A percentile compares a stretch with the other conserved stretches of the same genome.
phyloP scores from a whole-genome alignment of 352 stramenopile species.

The Globisporangium paroecandrum region DNA sequence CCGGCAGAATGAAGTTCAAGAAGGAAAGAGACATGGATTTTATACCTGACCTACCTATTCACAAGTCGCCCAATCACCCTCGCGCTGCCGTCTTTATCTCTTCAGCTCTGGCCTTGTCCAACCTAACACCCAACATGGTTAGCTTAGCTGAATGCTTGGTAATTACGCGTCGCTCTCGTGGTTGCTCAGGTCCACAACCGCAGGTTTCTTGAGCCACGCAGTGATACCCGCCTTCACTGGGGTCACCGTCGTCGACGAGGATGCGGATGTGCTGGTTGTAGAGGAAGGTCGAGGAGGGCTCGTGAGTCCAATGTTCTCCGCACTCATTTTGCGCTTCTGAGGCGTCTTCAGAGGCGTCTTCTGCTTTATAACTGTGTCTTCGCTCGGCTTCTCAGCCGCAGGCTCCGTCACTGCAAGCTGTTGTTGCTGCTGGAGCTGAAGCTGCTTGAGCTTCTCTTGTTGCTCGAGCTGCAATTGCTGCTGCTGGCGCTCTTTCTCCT shows the following conservation, averaged over 20 bases:
- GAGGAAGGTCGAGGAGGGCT: constrained; percentile 6
- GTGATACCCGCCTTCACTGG: constrained; percentile 20
- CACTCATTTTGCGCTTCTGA: constrained; percentile 19
- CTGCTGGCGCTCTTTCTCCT: constrained; percentile 31
- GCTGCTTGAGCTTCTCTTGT: background rate
- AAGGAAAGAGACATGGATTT: background rate
- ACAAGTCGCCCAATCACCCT: background rate
- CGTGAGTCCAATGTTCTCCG: constrained; percentile 5
- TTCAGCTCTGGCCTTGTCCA: background rate
- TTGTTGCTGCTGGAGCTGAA: background rate
- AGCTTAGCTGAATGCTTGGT: background rate
- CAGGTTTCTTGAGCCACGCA: constrained; percentile 20
- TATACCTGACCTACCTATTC: background rate
- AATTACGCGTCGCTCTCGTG: constrained; percentile 2
- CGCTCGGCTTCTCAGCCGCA: background rate
- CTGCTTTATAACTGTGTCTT: background rate
- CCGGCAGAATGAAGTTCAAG: background rate
- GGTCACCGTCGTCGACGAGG: constrained; percentile 6
- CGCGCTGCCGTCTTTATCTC: background rate
- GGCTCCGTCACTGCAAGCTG: background rate
- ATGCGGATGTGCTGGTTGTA: background rate
- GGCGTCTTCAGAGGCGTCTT: constrained; percentile 15
- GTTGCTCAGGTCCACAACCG: constrained; percentile 14
- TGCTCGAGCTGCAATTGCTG: constrained; percentile 24
- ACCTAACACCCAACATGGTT: background rate